These are phyloP conservation scores for Wickerhamomyces ciferrii DNA, from an alignment of 805 yeast species.

Conservation along the genomic window DNA sequence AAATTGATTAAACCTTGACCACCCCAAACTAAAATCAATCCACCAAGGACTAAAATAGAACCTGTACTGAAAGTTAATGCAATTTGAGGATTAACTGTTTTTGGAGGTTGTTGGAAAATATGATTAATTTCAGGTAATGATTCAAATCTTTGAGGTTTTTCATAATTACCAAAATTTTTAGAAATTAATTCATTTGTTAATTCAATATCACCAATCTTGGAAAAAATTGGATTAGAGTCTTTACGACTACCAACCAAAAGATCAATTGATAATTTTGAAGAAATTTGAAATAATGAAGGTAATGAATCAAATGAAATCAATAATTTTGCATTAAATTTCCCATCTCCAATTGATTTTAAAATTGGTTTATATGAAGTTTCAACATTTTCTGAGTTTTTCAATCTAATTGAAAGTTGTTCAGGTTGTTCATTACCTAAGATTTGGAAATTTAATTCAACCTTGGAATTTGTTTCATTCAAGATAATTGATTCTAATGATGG, in stretches of 20 bases:
- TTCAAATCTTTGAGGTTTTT: slow-evolving; percentile 15
- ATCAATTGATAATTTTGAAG: slow-evolving; percentile 8
- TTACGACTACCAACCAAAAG: slow-evolving; percentile 14
- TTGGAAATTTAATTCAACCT: slow-evolving; percentile 11
- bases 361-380: slow-evolving; percentile 21
- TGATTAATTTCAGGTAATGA: slow-evolving; percentile 22
- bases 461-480: slow-evolving; percentile 10
- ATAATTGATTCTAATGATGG: slow-evolving; percentile 7
- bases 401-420: slow-evolving; percentile 18
- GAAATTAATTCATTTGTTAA: slow-evolving; percentile 12
- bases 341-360: slow-evolving; percentile 7
- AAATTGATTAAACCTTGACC: slow-evolving; percentile 16
- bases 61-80: slow-evolving; percentile 14
- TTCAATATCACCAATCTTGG: slow-evolving; percentile 14
- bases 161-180: slow-evolving; percentile 4
- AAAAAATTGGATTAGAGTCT: slow-evolving; percentile 2
- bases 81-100: slow-evolving; percentile 13
- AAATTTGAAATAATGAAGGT: slow-evolving; percentile 18
- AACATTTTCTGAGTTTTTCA: slow-evolving; percentile 9
- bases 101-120: slow-evolving; percentile 18
- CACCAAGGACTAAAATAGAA: slow-evolving; percentile 10
- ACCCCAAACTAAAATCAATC: slow-evolving; percentile 14
- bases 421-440: slow-evolving; percentile 9
- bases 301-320: slow-evolving; percentile 14
- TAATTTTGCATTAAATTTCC: slow-evolving; percentile 8